Conservation (phyloP, 2,329 filamentous ascomycete genomes). For the Penicillium sp. region DNA sequence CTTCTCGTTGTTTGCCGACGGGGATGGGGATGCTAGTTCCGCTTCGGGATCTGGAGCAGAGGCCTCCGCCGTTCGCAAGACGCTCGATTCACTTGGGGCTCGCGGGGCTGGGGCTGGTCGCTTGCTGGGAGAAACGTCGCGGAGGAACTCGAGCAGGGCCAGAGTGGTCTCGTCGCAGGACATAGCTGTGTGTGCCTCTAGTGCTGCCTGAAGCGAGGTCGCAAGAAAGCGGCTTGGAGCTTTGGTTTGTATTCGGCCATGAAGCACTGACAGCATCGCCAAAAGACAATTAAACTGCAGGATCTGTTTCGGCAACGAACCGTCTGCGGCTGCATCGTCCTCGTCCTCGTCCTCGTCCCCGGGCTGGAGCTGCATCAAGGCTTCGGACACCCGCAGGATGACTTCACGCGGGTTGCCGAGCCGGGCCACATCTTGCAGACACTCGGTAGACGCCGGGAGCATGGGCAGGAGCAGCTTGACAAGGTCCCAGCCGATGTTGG, state of each 20-base stretch:
- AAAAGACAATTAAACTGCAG: constrained; percentile 23
- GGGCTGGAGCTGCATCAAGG: constrained; percentile 54
- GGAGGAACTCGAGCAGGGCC: constrained; percentile 55
- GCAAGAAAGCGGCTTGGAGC: constrained; percentile 61
- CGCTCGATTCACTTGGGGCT: constrained; percentile 48
- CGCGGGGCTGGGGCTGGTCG: constrained; percentile 58
- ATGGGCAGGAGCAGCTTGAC: constrained; percentile 59
- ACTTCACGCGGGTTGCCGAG: constrained; percentile 62
- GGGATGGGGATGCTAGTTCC: constrained; percentile 40
- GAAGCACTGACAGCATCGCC: constrained; percentile 54
- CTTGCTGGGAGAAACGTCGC: constrained; percentile 54
- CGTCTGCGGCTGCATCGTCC: constrained; percentile 28
- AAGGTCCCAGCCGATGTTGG: constrained; percentile 64
- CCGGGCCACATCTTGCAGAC: constrained; percentile 57
- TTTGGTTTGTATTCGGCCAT: constrained; percentile 60
- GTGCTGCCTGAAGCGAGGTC: constrained; percentile 58
- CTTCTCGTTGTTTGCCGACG: constrained; percentile 44
- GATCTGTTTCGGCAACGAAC: constrained; percentile 10
- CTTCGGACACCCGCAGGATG: constrained; percentile 60
- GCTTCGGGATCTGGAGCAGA: constrained; percentile 57
- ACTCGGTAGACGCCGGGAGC: constrained; percentile 55
- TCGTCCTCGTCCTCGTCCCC: constrained; percentile 33
- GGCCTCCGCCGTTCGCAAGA: constrained; percentile 29
- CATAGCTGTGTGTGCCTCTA: constrained; percentile 56
- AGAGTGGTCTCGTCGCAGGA: constrained; percentile 54